These are phyloP conservation scores for Anisodus tanguticus DNA, from an alignment of 257 asterid genomes.

Conservation along the genomic window DNA sequence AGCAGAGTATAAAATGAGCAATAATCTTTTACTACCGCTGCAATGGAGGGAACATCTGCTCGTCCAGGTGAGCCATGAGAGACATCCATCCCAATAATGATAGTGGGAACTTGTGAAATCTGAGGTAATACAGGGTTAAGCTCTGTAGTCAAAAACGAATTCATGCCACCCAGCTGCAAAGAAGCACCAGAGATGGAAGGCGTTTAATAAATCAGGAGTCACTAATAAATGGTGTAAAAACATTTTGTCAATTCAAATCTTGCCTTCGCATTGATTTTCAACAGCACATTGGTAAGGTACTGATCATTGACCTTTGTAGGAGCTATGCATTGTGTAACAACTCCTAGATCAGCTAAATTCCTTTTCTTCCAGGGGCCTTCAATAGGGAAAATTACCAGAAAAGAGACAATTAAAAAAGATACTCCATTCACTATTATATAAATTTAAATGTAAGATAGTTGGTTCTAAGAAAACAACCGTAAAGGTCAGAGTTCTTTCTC, in stretches of 20 bases:
- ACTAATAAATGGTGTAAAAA: background rate
- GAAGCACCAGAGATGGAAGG: constrained; percentile 15
- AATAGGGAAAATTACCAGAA: constrained; percentile 31
- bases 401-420: background rate
- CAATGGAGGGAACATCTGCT: constrained; percentile 73
- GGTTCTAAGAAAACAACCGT: constrained; percentile 49
- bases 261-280: constrained; percentile 77
- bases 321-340: constrained; percentile 70
- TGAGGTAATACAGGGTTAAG: constrained; percentile 41
- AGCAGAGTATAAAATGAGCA: background rate
- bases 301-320: constrained; percentile 71
- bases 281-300: constrained; percentile 65
- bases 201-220: constrained; percentile 8
- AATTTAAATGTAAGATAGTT: background rate
- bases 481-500: constrained; percentile 65
- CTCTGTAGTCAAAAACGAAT: constrained; percentile 59
- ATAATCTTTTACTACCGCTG: constrained; percentile 50
- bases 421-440: background rate
- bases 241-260: constrained; percentile 6
- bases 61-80: constrained; percentile 86
- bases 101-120: constrained; percentile 57
- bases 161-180: constrained; percentile 72
- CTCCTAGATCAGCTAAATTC: constrained; percentile 59
- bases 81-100: constrained; percentile 84
- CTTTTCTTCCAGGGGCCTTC: constrained; percentile 82